Percentiles rank a stretch among this genome's conserved stretches.
These are phyloP conservation scores for Clarkia xantiana DNA, from an alignment of 345 rosid genomes.

Conservation along the genomic window DNA sequence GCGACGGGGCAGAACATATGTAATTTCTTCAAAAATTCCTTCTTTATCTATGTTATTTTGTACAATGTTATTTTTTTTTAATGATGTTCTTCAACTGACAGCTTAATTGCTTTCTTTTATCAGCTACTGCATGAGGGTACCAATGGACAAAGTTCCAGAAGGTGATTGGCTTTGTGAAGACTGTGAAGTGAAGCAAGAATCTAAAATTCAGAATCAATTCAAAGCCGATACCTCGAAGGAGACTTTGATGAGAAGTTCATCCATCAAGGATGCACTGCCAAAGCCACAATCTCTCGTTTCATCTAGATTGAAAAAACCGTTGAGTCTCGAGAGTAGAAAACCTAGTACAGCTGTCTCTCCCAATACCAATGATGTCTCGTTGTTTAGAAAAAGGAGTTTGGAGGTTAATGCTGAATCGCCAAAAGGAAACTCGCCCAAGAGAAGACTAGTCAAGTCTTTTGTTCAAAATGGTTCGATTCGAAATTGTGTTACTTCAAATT, in stretches of 20 bases:
- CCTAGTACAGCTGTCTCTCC: constrained; percentile 3
- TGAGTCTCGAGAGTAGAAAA: constrained; percentile 9
- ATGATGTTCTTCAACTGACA: neutral
- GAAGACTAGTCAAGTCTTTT: constrained; percentile 3
- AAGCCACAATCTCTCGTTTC: constrained; percentile 1
- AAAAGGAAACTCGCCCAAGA: neutral
- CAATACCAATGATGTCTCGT: constrained; percentile 2
- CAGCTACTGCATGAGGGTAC: constrained; percentile 51
- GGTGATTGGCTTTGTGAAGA: constrained; percentile 49
- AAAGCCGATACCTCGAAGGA: constrained; percentile 5
- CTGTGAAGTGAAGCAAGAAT: constrained; percentile 20
- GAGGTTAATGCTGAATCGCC: constrained; percentile 5
- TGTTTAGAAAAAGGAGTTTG: constrained; percentile 3
- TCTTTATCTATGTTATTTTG: neutral
- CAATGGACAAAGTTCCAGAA: constrained; percentile 22
- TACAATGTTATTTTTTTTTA: neutral
- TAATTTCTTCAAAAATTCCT: constrained; percentile 9
- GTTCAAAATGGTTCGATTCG: neutral
- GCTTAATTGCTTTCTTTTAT: constrained; percentile 5
- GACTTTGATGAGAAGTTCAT: constrained; percentile 1
- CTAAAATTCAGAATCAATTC: constrained; percentile 11
- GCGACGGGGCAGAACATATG: constrained; percentile 59
- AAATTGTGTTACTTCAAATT: neutral
- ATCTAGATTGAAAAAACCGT: neutral
- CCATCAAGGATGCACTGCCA: neutral